phyloP scores from a whole-genome alignment of 805 yeast species.

The Schwanniomyces vanrijiae region DNA sequence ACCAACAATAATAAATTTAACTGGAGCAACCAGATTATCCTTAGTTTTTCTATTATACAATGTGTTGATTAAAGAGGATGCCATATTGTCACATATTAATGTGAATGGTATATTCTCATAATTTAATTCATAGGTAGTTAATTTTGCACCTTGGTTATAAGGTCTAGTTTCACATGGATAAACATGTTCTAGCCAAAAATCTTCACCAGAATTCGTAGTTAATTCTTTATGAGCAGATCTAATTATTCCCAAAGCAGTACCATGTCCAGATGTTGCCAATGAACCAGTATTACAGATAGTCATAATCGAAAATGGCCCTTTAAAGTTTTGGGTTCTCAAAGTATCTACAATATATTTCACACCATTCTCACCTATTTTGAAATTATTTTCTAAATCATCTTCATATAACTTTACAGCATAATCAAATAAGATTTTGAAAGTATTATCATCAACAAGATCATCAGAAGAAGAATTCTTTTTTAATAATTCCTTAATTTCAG shows the following conservation, averaged over 20 bases:
- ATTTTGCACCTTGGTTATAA: constrained; percentile 91
- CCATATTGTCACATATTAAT: constrained; percentile 89
- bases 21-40: constrained; percentile 50
- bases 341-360: constrained; percentile 57
- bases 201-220: constrained; percentile 26
- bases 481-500: constrained; percentile 43
- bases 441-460: constrained; percentile 23
- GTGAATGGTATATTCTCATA: constrained; percentile 88
- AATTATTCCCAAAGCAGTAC: constrained; percentile 92
- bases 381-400: constrained; percentile 78
- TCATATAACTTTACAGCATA: constrained; percentile 61
- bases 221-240: constrained; percentile 61
- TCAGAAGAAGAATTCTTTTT: constrained; percentile 8
- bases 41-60: constrained; percentile 27
- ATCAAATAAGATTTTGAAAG: constrained; percentile 33
- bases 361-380: constrained; percentile 78
- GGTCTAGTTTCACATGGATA: constrained; percentile 95
- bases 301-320: constrained; percentile 73
- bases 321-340: constrained; percentile 47
- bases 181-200: constrained; percentile 62
- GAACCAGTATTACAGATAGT: constrained; percentile 98
- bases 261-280: constrained; percentile 95
- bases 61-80: constrained; percentile 64
- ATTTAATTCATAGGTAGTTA: constrained; percentile 87
- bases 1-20: constrained; percentile 87